Conservation (phyloP, 306 rosid species). For the Inga oerstediana region DNA sequence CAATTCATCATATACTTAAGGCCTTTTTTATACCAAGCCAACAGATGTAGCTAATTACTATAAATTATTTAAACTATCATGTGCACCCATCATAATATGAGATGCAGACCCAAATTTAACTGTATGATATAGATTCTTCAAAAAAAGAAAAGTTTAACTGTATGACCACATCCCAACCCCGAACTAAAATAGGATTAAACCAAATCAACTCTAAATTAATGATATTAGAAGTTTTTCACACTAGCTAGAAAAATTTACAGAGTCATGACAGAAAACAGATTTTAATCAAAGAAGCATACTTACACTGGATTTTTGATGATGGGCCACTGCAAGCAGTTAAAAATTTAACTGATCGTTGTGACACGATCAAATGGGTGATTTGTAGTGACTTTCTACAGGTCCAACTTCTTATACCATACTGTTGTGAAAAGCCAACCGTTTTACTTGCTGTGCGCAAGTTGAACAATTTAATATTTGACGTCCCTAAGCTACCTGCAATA, state of each 20-base stretch:
- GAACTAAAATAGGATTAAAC: not conserved
- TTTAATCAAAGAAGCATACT: constrained; percentile 25
- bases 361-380: constrained; percentile 48
- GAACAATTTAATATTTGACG: constrained; percentile 48
- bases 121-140: not conserved
- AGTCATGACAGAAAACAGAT: not conserved
- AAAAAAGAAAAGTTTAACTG: not conserved
- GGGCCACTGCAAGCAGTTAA: constrained; percentile 32
- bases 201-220: not conserved
- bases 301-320: constrained; percentile 50
- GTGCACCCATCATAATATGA: not conserved
- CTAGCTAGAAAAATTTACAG: not conserved
- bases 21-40: not conserved
- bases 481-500: constrained; percentile 69
- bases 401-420: constrained; percentile 56
- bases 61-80: not conserved
- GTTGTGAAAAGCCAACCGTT: constrained; percentile 44
- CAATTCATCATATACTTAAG: not conserved
- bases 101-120: not conserved
- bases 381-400: constrained; percentile 47
- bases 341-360: constrained; percentile 41
- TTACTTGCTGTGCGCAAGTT: constrained; percentile 47
- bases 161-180: not conserved
- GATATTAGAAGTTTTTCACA: not conserved
- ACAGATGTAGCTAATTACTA: not conserved